Percentiles rank a stretch among this genome's conserved stretches.
Conservation (phyloP, 2,329 filamentous ascomycete species). For the Aspergillus aculeatus region DNA sequence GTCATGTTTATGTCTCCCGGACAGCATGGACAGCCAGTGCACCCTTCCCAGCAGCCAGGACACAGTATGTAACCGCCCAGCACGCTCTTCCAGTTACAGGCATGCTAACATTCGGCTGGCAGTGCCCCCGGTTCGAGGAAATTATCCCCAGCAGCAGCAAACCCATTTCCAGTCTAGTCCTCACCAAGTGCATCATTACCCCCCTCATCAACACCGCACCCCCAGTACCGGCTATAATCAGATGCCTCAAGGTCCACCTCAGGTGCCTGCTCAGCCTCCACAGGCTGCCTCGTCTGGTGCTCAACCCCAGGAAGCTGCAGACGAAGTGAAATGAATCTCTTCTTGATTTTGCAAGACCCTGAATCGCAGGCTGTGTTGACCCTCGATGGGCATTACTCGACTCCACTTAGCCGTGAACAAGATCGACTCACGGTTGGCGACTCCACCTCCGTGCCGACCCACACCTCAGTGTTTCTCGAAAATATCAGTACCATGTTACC, state of each 20-base stretch:
- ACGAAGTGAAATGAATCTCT: constrained; percentile 50
- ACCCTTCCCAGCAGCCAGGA: constrained; percentile 66
- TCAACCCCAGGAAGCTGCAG: constrained; percentile 44
- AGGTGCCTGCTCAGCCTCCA: constrained; percentile 42
- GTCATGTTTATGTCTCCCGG: constrained; percentile 74
- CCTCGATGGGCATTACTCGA: constrained; percentile 5
- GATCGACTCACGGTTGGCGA: constrained; percentile 7
- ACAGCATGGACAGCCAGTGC: constrained; percentile 73
- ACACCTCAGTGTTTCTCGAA: constrained; percentile 11
- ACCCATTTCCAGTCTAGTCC: constrained; percentile 65
- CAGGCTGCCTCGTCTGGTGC: constrained; percentile 34
- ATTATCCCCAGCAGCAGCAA: constrained; percentile 58
- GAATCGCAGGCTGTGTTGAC: constrained; percentile 7
- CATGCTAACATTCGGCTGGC: constrained; percentile 36
- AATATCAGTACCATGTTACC: constrained; percentile 13
- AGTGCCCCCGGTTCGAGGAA: constrained; percentile 61
- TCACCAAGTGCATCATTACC: constrained; percentile 63
- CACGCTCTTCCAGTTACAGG: not conserved
- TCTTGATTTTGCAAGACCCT: constrained; percentile 7
- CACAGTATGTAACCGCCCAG: constrained; percentile 63
- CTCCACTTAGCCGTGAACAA: constrained; percentile 7
- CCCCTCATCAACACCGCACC: constrained; percentile 56
- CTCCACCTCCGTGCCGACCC: constrained; percentile 2
- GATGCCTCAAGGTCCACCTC: constrained; percentile 44
- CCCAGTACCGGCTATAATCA: constrained; percentile 58